A percentile compares a stretch with the other conserved stretches of the same genome.
These are phyloP conservation scores for Garcia nutans DNA, from an alignment of 345 rosid species.

Conservation along the genomic window DNA sequence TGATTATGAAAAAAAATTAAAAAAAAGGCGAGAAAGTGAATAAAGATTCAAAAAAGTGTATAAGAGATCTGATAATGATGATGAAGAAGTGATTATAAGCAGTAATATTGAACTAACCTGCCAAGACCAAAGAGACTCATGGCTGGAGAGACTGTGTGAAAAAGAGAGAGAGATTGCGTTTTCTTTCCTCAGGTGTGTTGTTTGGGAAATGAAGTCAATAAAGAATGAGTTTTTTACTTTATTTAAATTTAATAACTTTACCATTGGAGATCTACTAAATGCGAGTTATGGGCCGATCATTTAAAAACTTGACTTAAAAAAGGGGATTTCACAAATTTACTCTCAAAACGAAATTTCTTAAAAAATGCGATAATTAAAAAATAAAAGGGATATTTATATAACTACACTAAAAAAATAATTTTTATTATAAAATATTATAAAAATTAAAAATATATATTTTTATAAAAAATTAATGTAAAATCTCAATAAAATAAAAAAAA, in stretches of 20 bases:
- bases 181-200: constrained; percentile 1
- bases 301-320: too few species aligned
- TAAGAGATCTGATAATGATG: background rate
- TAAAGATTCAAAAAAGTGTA: background rate
- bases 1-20: background rate
- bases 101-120: constrained; percentile 34
- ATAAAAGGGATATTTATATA: too few species aligned
- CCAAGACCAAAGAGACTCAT: constrained; percentile 80
- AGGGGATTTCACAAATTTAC: too few species aligned
- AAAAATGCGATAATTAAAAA: too few species aligned
- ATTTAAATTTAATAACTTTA: background rate
- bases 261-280: background rate
- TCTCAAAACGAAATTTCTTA: too few species aligned
- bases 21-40: background rate
- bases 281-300: too few species aligned
- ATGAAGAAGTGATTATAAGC: background rate
- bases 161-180: constrained; percentile 11
- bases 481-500: too few species aligned
- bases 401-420: too few species aligned
- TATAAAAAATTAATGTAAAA: too few species aligned
- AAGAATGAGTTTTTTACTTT: background rate
- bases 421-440: too few species aligned
- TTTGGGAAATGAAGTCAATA: constrained; percentile 9
- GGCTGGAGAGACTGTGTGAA: constrained; percentile 25
- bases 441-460: too few species aligned